These are phyloP conservation scores for Pisolithus marmoratus DNA, from an alignment of 768 basidiomycete genomes.

Conservation along the genomic window DNA sequence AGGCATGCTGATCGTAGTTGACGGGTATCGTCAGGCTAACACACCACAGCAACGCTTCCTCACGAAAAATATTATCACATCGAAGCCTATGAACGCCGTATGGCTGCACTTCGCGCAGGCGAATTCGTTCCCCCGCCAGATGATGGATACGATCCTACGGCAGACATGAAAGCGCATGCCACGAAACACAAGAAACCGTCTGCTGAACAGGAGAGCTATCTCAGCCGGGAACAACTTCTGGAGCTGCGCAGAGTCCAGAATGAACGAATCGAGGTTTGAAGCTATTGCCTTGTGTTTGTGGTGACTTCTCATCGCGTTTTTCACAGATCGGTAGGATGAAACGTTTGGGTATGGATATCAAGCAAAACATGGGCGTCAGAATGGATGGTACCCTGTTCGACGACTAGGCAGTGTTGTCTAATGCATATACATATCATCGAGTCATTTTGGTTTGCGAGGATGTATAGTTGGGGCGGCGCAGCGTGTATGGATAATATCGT, in stretches of 20 bases:
- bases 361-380: constrained; percentile 77
- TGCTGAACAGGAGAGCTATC: constrained; percentile 66
- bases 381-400: constrained; percentile 75
- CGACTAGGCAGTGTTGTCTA: constrained; percentile 16
- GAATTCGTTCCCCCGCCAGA: constrained; percentile 70
- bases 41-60: constrained; percentile 72
- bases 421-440: too few relatives aligned
- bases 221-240: constrained; percentile 73
- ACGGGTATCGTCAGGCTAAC: neutral
- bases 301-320: neutral
- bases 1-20: constrained; percentile 34
- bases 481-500: too few relatives aligned
- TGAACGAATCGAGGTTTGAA: constrained; percentile 71
- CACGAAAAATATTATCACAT: constrained; percentile 96
- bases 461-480: too few relatives aligned
- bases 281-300: neutral
- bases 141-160: constrained; percentile 75
- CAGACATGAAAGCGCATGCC: constrained; percentile 74
- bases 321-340: constrained; percentile 76
- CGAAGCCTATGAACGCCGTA: constrained; percentile 76
- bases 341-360: constrained; percentile 81
- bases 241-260: constrained; percentile 81
- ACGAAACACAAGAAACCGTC: constrained; percentile 64
- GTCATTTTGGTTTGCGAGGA: too few relatives aligned
- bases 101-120: constrained; percentile 80